Evolutionary conservation across 2,329 filamentous ascomycete genomes (phyloP).

Genomic region (Diaporthe ampelina): DNA sequence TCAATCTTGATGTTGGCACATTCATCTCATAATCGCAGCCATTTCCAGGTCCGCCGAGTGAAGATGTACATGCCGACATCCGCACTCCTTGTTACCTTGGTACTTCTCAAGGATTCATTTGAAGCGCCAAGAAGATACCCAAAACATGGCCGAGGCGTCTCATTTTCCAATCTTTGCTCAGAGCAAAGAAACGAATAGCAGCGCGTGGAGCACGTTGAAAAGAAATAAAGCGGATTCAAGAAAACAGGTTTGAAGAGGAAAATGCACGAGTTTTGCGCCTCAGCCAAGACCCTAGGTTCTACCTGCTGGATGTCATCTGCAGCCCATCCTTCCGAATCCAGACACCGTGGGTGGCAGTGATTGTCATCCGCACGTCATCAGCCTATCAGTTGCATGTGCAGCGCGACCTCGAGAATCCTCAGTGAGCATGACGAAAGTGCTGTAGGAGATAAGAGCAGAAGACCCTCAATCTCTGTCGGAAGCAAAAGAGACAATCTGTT

Average conservation of each 20-base stretch:
- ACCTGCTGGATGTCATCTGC: background rate
- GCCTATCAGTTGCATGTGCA: constrained; percentile 9
- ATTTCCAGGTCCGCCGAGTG: too few species aligned
- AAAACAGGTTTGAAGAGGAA: background rate
- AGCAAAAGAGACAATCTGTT: too few species aligned
- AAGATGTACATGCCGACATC: background rate
- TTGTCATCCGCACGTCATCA: constrained; percentile 25
- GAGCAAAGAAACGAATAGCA: background rate
- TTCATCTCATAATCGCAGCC: background rate
- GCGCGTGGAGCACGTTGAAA: background rate
- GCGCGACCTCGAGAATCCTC: background rate
- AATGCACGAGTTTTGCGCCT: background rate
- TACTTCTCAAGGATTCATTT: background rate
- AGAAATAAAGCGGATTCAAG: background rate
- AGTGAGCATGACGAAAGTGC: too few species aligned
- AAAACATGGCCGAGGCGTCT: background rate
- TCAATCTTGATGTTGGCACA: background rate
- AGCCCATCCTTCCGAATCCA: constrained; percentile 11
- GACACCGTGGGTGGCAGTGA: background rate
- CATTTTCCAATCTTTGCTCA: background rate
- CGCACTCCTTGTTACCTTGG: background rate
- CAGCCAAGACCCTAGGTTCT: constrained; percentile 11
- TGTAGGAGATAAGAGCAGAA: background rate
- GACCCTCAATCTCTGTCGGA: too few species aligned
- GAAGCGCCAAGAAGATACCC: background rate